Evolutionary conservation across 371 early-diverging fungal species (phyloP), one percentile per base, ranked within the genome.

Genomic region (Syncephalastrum sp.): DNA sequence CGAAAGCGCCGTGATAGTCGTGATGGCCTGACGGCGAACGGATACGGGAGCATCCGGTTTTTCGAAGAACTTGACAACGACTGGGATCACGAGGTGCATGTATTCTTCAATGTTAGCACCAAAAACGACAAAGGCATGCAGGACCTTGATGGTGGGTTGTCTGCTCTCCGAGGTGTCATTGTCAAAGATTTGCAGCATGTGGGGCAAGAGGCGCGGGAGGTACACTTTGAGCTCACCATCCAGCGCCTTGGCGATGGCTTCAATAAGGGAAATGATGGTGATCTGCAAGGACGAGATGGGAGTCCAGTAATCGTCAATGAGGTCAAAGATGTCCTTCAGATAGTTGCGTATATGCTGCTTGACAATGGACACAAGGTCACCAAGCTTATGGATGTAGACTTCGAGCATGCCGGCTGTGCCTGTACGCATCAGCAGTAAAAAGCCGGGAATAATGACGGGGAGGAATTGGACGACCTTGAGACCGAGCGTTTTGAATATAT

Each of bases 61-160:
- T 63, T 95, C 95, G 62, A 96, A 87, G 45, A 93, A 80, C 45
- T 79, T 71, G 49, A 96, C 88, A 13, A 98, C 81, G 5, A 87
- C 89, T 5, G 96, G 98, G 48, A 96, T 85, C 8, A 97, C 90
- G 21, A 98, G 75, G 62, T 93, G 94, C 79, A 97, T 82, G 61
- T 95, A 94, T 54, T 96, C 95, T 65, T 97, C 97, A 56, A 97
- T 84, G 57, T 90, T 94, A 24, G 90, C 72, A 15, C 96, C 94
- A 78, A 97, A 91, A 2, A 88, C 83, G 43, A 86, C 83, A 67
- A 98, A 79, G 0, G 93, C 89, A 58, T 95, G 90, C 43, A 98
- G 71, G 0, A 92, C 93, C 50, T 86, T 83, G 43, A 84, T 74
- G 0, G 95, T 92, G 0, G 92, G 83, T 42, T 79, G 82, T 33